Percentiles rank a stretch among this genome's conserved stretches.
These are phyloP conservation scores for Haematococcus sp. DNA, from an alignment of 139 green algal genomes.

Conservation along the genomic window DNA sequence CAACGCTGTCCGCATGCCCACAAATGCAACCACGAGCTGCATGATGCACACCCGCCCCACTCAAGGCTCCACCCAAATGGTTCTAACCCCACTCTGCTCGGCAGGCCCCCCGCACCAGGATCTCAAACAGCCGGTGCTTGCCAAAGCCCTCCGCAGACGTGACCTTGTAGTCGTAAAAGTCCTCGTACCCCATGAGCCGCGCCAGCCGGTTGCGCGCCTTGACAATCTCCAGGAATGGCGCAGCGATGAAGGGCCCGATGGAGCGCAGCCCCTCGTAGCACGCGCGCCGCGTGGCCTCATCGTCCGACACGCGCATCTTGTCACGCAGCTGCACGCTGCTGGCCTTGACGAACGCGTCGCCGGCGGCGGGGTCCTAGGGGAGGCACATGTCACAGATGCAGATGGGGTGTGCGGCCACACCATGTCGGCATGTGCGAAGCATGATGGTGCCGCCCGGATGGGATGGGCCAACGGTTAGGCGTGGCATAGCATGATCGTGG, in stretches of 20 bases:
- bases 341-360: constrained; percentile 42
- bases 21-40: no score
- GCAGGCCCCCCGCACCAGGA: constrained; percentile 66
- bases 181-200: constrained; percentile 51
- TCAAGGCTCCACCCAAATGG: no score
- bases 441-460: no score
- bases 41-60: no score
- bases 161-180: constrained; percentile 73
- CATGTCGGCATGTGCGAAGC: no score
- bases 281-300: constrained; percentile 65
- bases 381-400: no score
- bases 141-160: constrained; percentile 75
- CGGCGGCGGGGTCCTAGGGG: constrained; percentile 6
- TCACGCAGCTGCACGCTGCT: constrained; percentile 70
- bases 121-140: constrained; percentile 74
- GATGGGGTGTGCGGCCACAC: no score
- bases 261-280: constrained; percentile 65
- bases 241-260: constrained; percentile 68
- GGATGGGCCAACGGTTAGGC: no score
- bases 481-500: no score
- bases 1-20: no score
- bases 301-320: constrained; percentile 55
- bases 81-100: no score
- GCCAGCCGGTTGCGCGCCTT: constrained; percentile 79
- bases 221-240: constrained; percentile 74